Percentiles rank a stretch among this genome's conserved stretches.
These are phyloP conservation scores for Myxozyma kluyveri DNA, from an alignment of 805 yeast species.

Conservation along the genomic window DNA sequence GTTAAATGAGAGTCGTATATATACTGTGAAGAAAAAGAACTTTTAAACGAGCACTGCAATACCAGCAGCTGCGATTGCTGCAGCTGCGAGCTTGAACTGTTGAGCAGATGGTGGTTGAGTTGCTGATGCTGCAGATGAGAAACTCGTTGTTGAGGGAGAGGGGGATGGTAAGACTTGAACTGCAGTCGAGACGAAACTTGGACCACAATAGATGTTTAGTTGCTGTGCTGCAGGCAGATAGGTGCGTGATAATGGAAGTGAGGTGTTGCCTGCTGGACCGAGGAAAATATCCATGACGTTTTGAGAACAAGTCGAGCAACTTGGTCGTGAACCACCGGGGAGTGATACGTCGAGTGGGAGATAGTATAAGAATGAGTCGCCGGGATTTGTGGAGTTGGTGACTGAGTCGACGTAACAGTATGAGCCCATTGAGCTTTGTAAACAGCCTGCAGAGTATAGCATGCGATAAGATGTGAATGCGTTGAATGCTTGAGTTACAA, in stretches of 20 bases:
- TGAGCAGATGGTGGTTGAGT: slow-evolving; percentile 7
- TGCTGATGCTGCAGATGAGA: not conserved
- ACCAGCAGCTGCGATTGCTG: not conserved
- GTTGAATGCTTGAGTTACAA: slow-evolving; percentile 34
- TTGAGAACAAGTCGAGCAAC: slow-evolving; percentile 34
- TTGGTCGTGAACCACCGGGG: slow-evolving; percentile 29
- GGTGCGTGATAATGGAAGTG: slow-evolving; percentile 33
- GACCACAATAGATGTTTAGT: slow-evolving; percentile 30
- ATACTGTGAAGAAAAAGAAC: too few species aligned
- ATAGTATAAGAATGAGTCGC: slow-evolving; percentile 35
- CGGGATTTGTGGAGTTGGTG: slow-evolving; percentile 22
- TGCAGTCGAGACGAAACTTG: slow-evolving; percentile 12
- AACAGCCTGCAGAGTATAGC: slow-evolving; percentile 35
- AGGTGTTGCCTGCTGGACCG: slow-evolving; percentile 29
- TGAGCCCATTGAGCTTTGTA: slow-evolving; percentile 20
- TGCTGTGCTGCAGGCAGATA: slow-evolving; percentile 34
- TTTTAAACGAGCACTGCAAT: not conserved
- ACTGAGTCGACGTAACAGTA: slow-evolving; percentile 37
- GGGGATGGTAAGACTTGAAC: not conserved
- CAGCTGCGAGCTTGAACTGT: not conserved
- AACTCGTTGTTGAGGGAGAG: not conserved
- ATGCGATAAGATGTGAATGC: slow-evolving; percentile 34
- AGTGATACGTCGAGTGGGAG: slow-evolving; percentile 35
- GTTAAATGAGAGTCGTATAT: too few species aligned
- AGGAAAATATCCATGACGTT: slow-evolving; percentile 33